Conservation (phyloP, 208 protist species). For the Perkinsela sp. region DNA sequence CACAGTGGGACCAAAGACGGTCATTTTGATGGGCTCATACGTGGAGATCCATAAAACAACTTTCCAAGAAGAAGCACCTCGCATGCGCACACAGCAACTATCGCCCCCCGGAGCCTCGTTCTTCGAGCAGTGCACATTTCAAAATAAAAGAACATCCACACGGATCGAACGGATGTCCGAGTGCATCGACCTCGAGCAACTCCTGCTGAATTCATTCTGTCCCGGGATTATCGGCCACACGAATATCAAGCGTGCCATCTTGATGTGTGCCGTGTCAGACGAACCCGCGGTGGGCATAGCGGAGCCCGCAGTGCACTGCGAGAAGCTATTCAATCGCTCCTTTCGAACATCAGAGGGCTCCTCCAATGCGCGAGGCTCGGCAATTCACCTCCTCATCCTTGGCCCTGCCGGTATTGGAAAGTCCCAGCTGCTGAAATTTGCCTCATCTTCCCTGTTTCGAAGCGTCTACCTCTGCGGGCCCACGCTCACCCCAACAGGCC, state of each 20-base stretch:
- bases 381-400: conserved; percentile 81
- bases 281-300: background rate
- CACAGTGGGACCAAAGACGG: background rate
- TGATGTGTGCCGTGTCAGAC: conserved; percentile 7
- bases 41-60: background rate
- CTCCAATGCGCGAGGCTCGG: conserved; percentile 15
- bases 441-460: conserved; percentile 61
- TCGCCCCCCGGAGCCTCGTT: background rate
- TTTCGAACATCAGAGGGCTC: conserved; percentile 4
- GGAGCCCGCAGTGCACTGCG: background rate
- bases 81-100: background rate
- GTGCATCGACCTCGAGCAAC: background rate
- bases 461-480: conserved; percentile 92
- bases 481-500: conserved; percentile 75
- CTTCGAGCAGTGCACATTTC: background rate
- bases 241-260: conserved; percentile 35
- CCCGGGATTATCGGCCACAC: conserved; percentile 73
- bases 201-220: conserved; percentile 63
- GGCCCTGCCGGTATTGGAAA: conserved; percentile 89
- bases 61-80: background rate
- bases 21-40: background rate
- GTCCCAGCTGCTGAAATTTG: conserved; percentile 73
- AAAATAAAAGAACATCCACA: too few relatives aligned
- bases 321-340: conserved; percentile 37
- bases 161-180: too few relatives aligned